Evolutionary conservation across 106 monocot species (phyloP), one percentile per base, ranked within the genome.

Genomic region (Iris macrosiphon): DNA sequence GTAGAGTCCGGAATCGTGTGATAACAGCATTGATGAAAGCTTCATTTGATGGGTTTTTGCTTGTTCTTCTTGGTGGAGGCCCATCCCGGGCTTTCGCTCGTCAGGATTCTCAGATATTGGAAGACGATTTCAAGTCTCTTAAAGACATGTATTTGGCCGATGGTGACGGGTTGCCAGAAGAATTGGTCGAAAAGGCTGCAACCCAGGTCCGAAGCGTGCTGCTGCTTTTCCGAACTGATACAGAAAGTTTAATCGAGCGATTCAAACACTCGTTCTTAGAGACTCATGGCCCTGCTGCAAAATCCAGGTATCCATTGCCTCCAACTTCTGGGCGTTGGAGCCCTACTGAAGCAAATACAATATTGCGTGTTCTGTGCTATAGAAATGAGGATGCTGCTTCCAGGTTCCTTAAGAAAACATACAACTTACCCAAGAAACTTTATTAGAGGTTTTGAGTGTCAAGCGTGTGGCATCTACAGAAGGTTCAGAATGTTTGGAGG

Each of bases 361-460:
- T 95, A 27, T 54, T 95, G 33, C 66, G 89, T 31, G 76, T 95
- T 62, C 58, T 95, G 14, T 95, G 95, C 51, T 67, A 95, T 48
- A 60, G 95, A 46, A 68, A 85, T 40, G 95, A 95, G 24, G 89
- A 89, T 46, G 50, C 76, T 31, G 89, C 95, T 40, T 82, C 95
- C 7, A 89, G 66, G 50, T 95, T 82, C 55, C 75, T 95, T 3
- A 95, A 95, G 82, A 89, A 89, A 77, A 85, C 79, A 14, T 95
- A 95, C 15, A 64, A 68, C 49, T 79, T 95, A 21, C 95, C 89
- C 10, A 95, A 95, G 67, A 95, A 95, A n/a, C n/a, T n/a, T n/a
- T n/a, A n/a, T n/a, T n/a, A n/a, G n/a, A n/a, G n/a, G n/a, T n/a
- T n/a, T n/a, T n/a, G n/a, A n/a, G n/a, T n/a, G n/a, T 81, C 81